Conservation (phyloP, 805 yeast species). For the Saturnispora gosingensis region DNA sequence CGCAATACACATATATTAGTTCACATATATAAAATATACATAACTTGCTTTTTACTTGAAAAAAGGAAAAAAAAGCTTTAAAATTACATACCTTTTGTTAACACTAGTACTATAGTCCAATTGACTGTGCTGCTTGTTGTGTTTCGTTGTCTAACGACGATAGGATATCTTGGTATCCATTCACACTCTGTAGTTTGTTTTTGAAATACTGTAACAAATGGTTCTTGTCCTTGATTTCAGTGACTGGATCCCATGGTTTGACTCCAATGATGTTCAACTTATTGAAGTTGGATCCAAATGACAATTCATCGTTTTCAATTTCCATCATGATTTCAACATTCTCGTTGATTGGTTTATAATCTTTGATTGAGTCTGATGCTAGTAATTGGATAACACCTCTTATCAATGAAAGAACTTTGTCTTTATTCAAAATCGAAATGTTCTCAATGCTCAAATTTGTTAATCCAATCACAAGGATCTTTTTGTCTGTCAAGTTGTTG, state of each 20-base stretch:
- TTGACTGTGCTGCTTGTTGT: slow-evolving; percentile 8
- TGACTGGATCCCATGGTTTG: slow-evolving; percentile 63
- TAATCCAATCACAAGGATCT: slow-evolving; percentile 40
- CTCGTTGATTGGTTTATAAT: slow-evolving; percentile 28
- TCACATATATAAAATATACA: neutral
- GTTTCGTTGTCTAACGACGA: slow-evolving; percentile 16
- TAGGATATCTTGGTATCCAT: slow-evolving; percentile 10
- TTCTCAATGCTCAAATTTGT: slow-evolving; percentile 34
- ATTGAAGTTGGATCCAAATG: slow-evolving; percentile 84
- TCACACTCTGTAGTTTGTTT: slow-evolving; percentile 16
- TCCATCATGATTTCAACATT: slow-evolving; percentile 47
- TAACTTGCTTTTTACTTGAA: neutral
- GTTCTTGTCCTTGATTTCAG: slow-evolving; percentile 31
- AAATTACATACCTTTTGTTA: neutral
- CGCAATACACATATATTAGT: neutral
- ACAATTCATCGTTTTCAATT: slow-evolving; percentile 43
- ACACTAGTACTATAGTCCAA: slow-evolving; percentile 9
- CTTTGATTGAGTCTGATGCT: slow-evolving; percentile 27
- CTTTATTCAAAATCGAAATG: slow-evolving; percentile 31
- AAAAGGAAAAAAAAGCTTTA: neutral
- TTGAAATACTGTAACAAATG: slow-evolving; percentile 29
- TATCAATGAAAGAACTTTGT: slow-evolving; percentile 34
- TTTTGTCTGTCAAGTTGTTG: slow-evolving; percentile 35
- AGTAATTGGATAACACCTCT: slow-evolving; percentile 32
- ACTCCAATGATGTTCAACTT: slow-evolving; percentile 54